phyloP scores from a whole-genome alignment of 768 basidiomycete genomes.

The Mycena pura region DNA sequence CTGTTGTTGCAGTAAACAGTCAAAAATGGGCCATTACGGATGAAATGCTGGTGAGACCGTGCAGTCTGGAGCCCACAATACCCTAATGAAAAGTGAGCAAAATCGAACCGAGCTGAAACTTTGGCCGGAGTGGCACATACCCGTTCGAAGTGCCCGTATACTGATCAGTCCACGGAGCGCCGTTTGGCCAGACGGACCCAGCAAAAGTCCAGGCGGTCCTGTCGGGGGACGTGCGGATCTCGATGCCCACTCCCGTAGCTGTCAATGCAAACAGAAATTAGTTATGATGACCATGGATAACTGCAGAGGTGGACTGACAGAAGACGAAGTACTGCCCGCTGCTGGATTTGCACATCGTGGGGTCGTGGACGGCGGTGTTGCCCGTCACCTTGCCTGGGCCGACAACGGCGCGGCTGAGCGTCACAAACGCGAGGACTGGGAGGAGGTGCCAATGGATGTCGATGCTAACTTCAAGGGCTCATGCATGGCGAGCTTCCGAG shows the following conservation, averaged over 20 bases:
- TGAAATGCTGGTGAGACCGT: no score
- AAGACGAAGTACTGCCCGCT: conserved; percentile 55
- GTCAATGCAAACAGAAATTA: background rate
- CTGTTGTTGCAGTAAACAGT: no score
- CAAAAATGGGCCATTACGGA: no score
- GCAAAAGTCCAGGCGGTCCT: conserved; percentile 52
- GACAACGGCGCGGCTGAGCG: conserved; percentile 32
- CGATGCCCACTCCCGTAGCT: conserved; percentile 55
- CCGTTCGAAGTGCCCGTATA: conserved; percentile 57
- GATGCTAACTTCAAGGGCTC: no score
- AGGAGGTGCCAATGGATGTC: conserved; percentile 6
- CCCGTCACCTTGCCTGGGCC: conserved; percentile 48
- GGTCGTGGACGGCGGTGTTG: conserved; percentile 53
- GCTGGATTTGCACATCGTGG: conserved; percentile 57
- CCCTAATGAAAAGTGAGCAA: background rate
- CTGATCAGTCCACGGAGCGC: conserved; percentile 55
- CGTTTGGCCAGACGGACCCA: conserved; percentile 57
- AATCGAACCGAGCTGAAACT: background rate
- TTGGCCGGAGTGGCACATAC: conserved; percentile 27
- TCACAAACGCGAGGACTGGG: conserved; percentile 21
- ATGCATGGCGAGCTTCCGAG: no score
- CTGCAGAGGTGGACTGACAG: conserved; percentile 38
- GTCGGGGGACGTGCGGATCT: conserved; percentile 58
- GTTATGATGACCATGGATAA: background rate
- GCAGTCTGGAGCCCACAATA: conserved; percentile 42